Evolutionary conservation across 768 basidiomycete species (phyloP).

Genomic region (Boletus reticulatus): DNA sequence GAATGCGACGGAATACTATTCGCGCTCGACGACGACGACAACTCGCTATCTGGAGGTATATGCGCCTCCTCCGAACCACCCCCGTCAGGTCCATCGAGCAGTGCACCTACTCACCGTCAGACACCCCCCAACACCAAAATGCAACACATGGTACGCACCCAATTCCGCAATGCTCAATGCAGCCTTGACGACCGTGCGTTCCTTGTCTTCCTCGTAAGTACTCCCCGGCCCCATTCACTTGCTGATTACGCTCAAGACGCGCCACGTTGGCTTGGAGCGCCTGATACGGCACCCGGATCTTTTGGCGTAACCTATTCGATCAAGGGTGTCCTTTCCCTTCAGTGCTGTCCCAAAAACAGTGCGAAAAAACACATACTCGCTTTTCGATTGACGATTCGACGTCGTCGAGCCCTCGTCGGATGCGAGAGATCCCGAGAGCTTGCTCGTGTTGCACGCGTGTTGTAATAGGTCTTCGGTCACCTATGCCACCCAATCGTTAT

Average conservation of each 20-base stretch:
- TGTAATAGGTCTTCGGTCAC: too few species aligned
- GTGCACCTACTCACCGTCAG: constrained; percentile 37
- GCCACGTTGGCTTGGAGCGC: constrained; percentile 68
- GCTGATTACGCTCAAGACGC: constrained; percentile 74
- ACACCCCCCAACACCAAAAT: too few species aligned
- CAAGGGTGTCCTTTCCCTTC: too few species aligned
- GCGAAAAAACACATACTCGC: constrained; percentile 36
- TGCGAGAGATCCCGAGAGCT: too few species aligned
- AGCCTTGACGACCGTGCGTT: constrained; percentile 87
- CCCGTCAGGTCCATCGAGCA: constrained; percentile 45
- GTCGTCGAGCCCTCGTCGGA: constrained; percentile 66
- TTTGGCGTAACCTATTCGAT: too few species aligned
- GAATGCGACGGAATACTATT: too few species aligned
- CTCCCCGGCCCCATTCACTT: constrained; percentile 34
- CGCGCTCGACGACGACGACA: too few species aligned
- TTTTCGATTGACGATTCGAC: constrained; percentile 76
- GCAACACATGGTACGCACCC: constrained; percentile 45
- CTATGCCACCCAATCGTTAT: too few species aligned
- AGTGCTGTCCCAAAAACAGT: too few species aligned
- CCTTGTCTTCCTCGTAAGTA: constrained; percentile 78
- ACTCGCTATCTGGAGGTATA: too few species aligned
- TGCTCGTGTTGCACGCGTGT: too few species aligned
- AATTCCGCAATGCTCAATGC: constrained; percentile 94
- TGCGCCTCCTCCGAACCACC: background rate
- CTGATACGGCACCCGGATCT: constrained; percentile 83